These are phyloP conservation scores for Conoideocrella luteorostrata DNA, from an alignment of 2,329 filamentous ascomycete genomes.

Conservation along the genomic window DNA sequence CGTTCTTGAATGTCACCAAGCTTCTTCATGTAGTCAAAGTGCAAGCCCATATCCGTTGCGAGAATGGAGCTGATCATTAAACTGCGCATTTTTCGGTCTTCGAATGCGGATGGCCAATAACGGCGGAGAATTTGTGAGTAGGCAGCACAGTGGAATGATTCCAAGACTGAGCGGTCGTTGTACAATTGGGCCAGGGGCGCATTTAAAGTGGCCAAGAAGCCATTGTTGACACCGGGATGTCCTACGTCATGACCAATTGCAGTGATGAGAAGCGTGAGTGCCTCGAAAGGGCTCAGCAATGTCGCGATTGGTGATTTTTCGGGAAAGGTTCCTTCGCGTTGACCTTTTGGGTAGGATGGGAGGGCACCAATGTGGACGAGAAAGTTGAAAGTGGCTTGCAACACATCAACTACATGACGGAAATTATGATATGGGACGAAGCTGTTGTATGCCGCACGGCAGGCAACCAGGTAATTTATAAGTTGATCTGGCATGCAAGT, in stretches of 20 bases:
- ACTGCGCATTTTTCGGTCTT: constrained; percentile 72
- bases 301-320: constrained; percentile 61
- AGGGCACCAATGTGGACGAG: constrained; percentile 73
- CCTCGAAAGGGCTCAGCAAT: constrained; percentile 80
- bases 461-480: constrained; percentile 78
- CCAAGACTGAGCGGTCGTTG: constrained; percentile 92
- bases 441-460: constrained; percentile 88
- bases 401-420: constrained; percentile 90
- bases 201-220: constrained; percentile 86
- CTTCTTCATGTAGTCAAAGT: constrained; percentile 94
- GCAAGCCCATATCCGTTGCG: constrained; percentile 93
- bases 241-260: constrained; percentile 98
- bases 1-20: constrained; percentile 75
- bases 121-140: constrained; percentile 92
- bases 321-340: constrained; percentile 20
- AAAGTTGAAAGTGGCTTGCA: constrained; percentile 90
- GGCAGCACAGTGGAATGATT: constrained; percentile 95
- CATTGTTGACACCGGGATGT: constrained; percentile 96
- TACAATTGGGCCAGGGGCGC: constrained; percentile 91
- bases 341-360: constrained; percentile 53
- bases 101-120: constrained; percentile 81
- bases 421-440: constrained; percentile 99
- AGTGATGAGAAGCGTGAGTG: constrained; percentile 80
- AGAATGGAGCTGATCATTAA: constrained; percentile 97
- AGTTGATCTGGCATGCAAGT: constrained; percentile 60